Evolutionary conservation across 768 basidiomycete species (phyloP).

Genomic region (Brasilioporus rufonigricans): DNA sequence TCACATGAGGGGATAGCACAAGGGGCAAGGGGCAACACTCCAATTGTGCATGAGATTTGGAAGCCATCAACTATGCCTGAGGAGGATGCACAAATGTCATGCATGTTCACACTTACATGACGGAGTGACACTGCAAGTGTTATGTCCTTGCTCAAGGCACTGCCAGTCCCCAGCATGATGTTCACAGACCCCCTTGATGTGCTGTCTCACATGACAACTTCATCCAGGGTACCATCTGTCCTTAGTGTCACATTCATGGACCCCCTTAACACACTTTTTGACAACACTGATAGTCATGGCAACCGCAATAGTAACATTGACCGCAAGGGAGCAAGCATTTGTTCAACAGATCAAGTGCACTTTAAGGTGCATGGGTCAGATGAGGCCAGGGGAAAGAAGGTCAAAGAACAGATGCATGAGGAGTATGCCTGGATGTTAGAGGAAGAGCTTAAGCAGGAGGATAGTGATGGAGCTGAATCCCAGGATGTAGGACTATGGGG

Average conservation of each 20-base stretch:
- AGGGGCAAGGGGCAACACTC: too few species aligned
- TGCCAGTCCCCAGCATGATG: constrained; percentile 39
- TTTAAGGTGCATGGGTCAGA: constrained; percentile 30
- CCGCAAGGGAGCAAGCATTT: constrained; percentile 26
- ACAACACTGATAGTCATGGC: too few species aligned
- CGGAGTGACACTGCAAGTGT: constrained; percentile 50
- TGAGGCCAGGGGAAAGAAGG: constrained; percentile 24
- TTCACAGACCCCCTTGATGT: constrained; percentile 30
- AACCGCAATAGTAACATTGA: constrained; percentile 9
- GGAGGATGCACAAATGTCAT: constrained; percentile 39
- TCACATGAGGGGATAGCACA: too few species aligned
- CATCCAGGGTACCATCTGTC: too few species aligned
- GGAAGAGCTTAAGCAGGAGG: constrained; percentile 26
- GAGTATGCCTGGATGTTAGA: constrained; percentile 25
- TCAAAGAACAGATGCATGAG: constrained; percentile 30
- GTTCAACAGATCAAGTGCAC: constrained; percentile 28
- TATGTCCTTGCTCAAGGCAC: constrained; percentile 44
- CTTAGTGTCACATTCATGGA: too few species aligned
- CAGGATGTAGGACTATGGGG: constrained; percentile 28
- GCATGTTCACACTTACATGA: constrained; percentile 41
- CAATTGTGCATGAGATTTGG: constrained; percentile 51
- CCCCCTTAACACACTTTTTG: too few species aligned
- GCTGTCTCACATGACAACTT: too few species aligned
- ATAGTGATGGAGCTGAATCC: constrained; percentile 26
- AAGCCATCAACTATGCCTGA: constrained; percentile 46